Conservation (phyloP, 345 rosid genomes). For the Eucalyptus cloeziana region DNA sequence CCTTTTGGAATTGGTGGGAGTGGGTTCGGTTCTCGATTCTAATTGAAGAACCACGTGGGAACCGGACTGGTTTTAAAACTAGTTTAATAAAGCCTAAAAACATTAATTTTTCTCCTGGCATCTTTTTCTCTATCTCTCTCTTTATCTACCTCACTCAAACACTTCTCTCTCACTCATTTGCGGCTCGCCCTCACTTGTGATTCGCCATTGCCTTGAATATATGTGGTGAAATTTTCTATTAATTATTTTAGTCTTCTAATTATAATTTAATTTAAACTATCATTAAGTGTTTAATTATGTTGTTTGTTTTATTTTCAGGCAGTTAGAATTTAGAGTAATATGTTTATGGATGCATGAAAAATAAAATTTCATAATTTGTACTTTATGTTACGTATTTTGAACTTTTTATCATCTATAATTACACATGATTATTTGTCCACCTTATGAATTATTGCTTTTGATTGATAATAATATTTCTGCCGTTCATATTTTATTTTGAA, state of each 20-base stretch:
- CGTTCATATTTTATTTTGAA: too few relatives aligned
- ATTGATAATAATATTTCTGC: too few relatives aligned
- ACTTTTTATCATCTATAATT: too few relatives aligned
- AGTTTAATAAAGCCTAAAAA: background rate
- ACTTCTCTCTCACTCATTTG: background rate
- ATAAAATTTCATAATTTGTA: too few relatives aligned
- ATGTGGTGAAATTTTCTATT: background rate
- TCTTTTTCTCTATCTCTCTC: background rate
- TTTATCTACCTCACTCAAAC: background rate
- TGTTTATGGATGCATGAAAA: background rate
- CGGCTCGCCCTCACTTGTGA: background rate
- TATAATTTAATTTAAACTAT: too few relatives aligned
- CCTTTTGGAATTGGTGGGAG: background rate
- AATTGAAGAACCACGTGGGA: background rate
- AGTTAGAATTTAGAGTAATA: too few relatives aligned
- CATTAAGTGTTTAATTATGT: accelerated
- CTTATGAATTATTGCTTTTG: background rate
- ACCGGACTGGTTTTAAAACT: accelerated
- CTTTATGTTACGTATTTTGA: too few relatives aligned
- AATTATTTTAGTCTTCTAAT: too few relatives aligned
- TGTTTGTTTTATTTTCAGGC: accelerated
- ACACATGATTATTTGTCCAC: too few relatives aligned
- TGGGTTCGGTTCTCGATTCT: accelerated
- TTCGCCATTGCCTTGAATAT: too few relatives aligned
- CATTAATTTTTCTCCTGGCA: background rate